Conservation (phyloP, 257 asterid species). For the Ilex aquifolium region DNA sequence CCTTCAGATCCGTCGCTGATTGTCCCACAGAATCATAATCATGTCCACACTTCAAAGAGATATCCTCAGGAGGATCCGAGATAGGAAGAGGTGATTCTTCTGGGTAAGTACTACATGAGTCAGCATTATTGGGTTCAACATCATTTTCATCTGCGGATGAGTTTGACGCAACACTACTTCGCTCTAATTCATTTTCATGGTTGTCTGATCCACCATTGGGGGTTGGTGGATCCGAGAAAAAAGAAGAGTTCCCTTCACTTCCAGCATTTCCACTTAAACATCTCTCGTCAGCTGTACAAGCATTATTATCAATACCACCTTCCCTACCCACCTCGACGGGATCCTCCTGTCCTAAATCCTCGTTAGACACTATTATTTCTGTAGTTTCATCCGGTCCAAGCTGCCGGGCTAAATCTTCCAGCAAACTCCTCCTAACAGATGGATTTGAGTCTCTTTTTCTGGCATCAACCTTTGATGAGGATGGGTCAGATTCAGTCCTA, state of each 20-base stretch:
- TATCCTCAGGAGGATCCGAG: constrained; percentile 27
- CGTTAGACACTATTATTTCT: constrained; percentile 19
- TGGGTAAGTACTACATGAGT: constrained; percentile 16
- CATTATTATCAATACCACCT: constrained; percentile 22
- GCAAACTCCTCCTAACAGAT: constrained; percentile 62
- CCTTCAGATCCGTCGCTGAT: constrained; percentile 16
- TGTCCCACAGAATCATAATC: constrained; percentile 26
- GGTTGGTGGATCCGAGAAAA: constrained; percentile 41
- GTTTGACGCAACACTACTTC: constrained; percentile 64
- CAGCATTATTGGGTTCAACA: constrained; percentile 17
- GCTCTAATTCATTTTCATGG: constrained; percentile 35
- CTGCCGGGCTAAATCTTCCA: constrained; percentile 60
- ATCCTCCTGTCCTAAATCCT: constrained; percentile 24
- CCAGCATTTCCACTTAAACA: constrained; percentile 22
- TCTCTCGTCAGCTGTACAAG: constrained; percentile 21
- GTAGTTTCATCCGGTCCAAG: constrained; percentile 46
- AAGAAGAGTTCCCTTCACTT: constrained; percentile 46
- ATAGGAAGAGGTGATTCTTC: constrained; percentile 35
- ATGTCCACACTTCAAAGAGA: constrained; percentile 21
- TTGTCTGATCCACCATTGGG: constrained; percentile 30
- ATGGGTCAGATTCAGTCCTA: constrained; percentile 63
- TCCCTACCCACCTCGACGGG: constrained; percentile 21
- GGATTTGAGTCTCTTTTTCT: constrained; percentile 31
- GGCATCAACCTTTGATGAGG: constrained; percentile 35
- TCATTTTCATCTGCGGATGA: constrained; percentile 39